These are phyloP conservation scores for Boletus hoseneyae DNA, from an alignment of 1,284 basidiomycete genomes.

Conservation along the genomic window DNA sequence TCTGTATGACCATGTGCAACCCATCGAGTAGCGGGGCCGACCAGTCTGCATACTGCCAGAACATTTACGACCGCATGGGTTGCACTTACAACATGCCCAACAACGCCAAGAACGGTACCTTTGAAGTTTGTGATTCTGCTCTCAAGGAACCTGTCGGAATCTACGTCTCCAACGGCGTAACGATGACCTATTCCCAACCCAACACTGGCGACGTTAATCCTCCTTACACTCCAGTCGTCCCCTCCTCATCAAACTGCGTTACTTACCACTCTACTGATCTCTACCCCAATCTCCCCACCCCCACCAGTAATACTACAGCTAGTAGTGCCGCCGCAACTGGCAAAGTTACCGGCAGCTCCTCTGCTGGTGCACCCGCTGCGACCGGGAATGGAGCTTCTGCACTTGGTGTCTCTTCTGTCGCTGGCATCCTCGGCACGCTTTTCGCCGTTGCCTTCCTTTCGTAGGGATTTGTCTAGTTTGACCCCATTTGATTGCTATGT, in stretches of 20 bases:
- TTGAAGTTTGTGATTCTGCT: slow-evolving; percentile 62
- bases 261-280: slow-evolving; percentile 52
- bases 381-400: slow-evolving; percentile 36
- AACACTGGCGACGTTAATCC: slow-evolving; percentile 33
- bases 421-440: slow-evolving; percentile 41
- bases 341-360: slow-evolving; percentile 21
- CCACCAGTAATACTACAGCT: slow-evolving; percentile 17
- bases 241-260: slow-evolving; percentile 62
- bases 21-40: slow-evolving; percentile 44
- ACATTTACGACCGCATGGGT: slow-evolving; percentile 63
- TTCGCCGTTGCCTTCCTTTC: slow-evolving; percentile 48
- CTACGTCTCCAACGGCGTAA: slow-evolving; percentile 21
- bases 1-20: slow-evolving; percentile 60
- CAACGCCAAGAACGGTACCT: slow-evolving; percentile 50
- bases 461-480: slow-evolving; percentile 24
- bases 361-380: slow-evolving; percentile 20
- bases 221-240: slow-evolving; percentile 60
- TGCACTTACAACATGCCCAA: slow-evolving; percentile 69
- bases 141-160: slow-evolving; percentile 36
- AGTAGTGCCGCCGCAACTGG: slow-evolving; percentile 17
- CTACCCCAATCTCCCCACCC: slow-evolving; percentile 32
- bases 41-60: slow-evolving; percentile 50
- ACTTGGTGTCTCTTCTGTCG: slow-evolving; percentile 38
- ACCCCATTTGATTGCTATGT: slow-evolving; percentile 3
- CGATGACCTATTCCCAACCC: slow-evolving; percentile 27